Evolutionary conservation across 805 yeast genomes (phyloP), one percentile per base, ranked within the genome.

Genomic region (Nakazawaea pomicola): DNA sequence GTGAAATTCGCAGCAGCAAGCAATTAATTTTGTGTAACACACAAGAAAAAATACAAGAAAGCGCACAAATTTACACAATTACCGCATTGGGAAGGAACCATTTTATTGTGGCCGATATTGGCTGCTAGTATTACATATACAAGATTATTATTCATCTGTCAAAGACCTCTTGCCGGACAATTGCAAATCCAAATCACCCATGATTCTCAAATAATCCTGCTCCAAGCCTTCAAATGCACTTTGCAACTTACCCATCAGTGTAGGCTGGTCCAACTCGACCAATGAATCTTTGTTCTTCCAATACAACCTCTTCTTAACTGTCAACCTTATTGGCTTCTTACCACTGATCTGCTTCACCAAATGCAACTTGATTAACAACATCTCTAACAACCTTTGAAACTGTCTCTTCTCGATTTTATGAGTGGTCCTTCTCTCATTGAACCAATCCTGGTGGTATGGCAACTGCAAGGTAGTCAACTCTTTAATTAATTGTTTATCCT

Each of bases 201-300:
- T 53, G 15, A 87, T 75, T 33, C 90, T 62, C 40, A 61, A 56
- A 57, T 89, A 91, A 50, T 87, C 96, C 36, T 76, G 81, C 41
- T 76, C 79, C 39, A 90, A 64, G 24, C 80, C 63, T 46, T 72
- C 72, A 50, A 78, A 87, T 0, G 96, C 91, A 9, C 80, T 78
- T 39, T 85, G 87, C 29, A 88, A 66, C 51, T 85, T 85, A 51
- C 82, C 87, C 46, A 70, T 71, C 46, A 76, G 68, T n/a, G 78
- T 78, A 0, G 75, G 67, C n/a, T 62, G 68, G 32, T 82, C 88
- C 55, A 88, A 62, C 4, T 78, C 83, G 27, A 60, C 62, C 41
- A 93, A 67, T 0, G 88, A 89, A 43, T 90, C 97, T 51, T 69
- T 76, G 62, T 93, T 93, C 55, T 87, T 85, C 42, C 76, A 70